Evolutionary conservation across 73 alveolate genomes (phyloP).

Genomic region (Paramecium sexaurelia): DNA sequence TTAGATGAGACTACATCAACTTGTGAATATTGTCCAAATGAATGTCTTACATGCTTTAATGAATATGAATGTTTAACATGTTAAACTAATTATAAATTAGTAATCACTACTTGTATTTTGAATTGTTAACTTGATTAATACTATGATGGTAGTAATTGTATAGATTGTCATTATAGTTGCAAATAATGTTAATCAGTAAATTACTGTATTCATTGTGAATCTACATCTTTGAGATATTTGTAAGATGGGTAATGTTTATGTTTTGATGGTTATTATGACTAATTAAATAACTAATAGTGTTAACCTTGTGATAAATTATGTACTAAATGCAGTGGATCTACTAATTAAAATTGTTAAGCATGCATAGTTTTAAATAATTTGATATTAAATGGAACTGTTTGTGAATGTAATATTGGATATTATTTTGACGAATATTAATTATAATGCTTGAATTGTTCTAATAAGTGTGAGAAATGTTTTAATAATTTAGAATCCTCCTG

Average conservation of each 20-base stretch:
- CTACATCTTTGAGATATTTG: neutral
- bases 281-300: neutral
- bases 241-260: neutral
- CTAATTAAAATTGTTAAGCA: neutral
- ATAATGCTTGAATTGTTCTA: neutral
- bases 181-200: neutral
- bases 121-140: neutral
- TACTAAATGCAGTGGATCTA: neutral
- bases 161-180: neutral
- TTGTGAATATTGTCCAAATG: neutral
- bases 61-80: neutral
- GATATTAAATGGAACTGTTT: neutral
- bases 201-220: neutral
- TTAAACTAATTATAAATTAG: neutral
- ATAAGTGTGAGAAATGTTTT: neutral
- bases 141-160: neutral
- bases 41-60: neutral
- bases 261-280: neutral
- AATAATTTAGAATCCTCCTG: neutral
- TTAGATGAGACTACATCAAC: neutral
- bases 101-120: neutral
- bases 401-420: neutral
- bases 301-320: neutral
- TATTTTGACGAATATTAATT: neutral
- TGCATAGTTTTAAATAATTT: neutral